These are phyloP conservation scores for Alternaria panax DNA, from an alignment of 2,329 filamentous ascomycete species.

Conservation along the genomic window DNA sequence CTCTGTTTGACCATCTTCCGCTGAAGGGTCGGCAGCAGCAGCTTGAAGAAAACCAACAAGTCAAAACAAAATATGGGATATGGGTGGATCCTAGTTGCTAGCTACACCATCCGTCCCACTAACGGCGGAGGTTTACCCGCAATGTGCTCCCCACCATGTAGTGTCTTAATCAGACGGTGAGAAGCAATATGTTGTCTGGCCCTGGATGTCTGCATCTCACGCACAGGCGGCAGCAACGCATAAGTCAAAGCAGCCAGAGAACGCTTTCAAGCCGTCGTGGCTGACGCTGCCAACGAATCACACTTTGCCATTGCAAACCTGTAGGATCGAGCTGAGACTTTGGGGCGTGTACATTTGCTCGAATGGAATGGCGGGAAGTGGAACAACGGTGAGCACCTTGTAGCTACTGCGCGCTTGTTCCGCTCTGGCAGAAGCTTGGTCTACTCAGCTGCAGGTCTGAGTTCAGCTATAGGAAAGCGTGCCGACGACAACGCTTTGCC, in stretches of 20 bases:
- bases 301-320: slow-evolving; percentile 12
- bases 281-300: slow-evolving; percentile 18
- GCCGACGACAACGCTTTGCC: slow-evolving; percentile 6
- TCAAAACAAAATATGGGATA: slow-evolving; percentile 4
- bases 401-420: slow-evolving; percentile 12
- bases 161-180: slow-evolving; percentile 38
- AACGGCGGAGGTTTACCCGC: slow-evolving; percentile 13
- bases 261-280: slow-evolving; percentile 1
- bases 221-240: not conserved
- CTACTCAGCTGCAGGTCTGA: not conserved
- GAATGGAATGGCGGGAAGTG: not conserved
- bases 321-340: slow-evolving; percentile 12
- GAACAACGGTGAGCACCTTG: slow-evolving; percentile 12
- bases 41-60: not conserved
- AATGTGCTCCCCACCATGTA: slow-evolving; percentile 9
- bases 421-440: slow-evolving; percentile 10
- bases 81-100: slow-evolving; percentile 1
- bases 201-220: slow-evolving; percentile 7
- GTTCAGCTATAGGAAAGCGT: slow-evolving; percentile 17
- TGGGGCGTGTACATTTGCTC: not conserved
- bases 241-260: not conserved
- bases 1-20: not conserved
- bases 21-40: not conserved
- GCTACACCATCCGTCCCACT: slow-evolving; percentile 11
- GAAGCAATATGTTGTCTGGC: slow-evolving; percentile 11